These are phyloP conservation scores for Sphaerosporella brunnea DNA, from an alignment of 495 filamentous ascomycete genomes.

Conservation along the genomic window DNA sequence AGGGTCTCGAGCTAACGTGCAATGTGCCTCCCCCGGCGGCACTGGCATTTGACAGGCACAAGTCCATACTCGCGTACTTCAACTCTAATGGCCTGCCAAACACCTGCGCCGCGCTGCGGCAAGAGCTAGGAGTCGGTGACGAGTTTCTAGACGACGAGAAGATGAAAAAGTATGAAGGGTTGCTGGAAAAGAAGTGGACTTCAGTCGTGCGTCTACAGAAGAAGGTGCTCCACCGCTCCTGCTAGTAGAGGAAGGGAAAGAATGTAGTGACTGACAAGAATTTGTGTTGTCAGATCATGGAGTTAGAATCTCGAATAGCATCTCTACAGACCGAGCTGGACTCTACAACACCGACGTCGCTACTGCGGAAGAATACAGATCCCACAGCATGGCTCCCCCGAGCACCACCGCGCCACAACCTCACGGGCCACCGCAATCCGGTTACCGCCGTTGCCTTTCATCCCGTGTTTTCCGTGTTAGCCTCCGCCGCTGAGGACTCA, in stretches of 20 bases:
- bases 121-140: constrained; percentile 45
- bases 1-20: background rate
- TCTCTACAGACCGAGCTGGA: constrained; percentile 69
- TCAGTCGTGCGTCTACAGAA: constrained; percentile 79
- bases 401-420: constrained; percentile 57
- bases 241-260: background rate
- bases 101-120: constrained; percentile 47
- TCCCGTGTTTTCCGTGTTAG: constrained; percentile 76
- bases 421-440: constrained; percentile 66
- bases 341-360: constrained; percentile 64
- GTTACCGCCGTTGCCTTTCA: constrained; percentile 90
- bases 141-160: constrained; percentile 57
- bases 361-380: constrained; percentile 63
- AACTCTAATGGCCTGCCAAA: constrained; percentile 49
- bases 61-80: constrained; percentile 78
- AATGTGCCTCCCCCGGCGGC: background rate
- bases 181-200: constrained; percentile 95
- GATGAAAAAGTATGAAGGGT: constrained; percentile 70
- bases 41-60: constrained; percentile 45
- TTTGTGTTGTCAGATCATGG: constrained; percentile 56
- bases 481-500: constrained; percentile 75
- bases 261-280: constrained; percentile 9
- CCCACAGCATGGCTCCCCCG: constrained; percentile 74
- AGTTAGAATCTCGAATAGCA: constrained; percentile 57
- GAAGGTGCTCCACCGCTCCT: constrained; percentile 39